Evolutionary conservation across 2,329 filamentous ascomycete genomes (phyloP).

Genomic region (Colletotrichum lindemuthianum): DNA sequence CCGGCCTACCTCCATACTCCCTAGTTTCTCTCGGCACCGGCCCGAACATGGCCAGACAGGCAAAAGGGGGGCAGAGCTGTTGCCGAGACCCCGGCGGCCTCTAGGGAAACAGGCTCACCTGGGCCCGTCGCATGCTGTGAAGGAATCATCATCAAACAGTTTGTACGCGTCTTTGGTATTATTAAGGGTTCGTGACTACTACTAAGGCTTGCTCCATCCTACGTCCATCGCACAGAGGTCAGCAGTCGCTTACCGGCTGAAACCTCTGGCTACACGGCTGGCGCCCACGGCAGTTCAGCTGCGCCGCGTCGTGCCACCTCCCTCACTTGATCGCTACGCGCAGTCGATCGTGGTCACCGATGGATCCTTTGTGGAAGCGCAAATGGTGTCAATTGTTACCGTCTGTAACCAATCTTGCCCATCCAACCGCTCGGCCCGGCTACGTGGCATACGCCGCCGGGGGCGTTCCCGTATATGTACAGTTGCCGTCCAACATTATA

Average conservation of each 20-base stretch:
- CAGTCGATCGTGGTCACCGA: conserved; percentile 12
- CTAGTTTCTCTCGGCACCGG: not conserved
- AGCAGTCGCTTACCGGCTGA: not conserved
- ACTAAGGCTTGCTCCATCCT: not conserved
- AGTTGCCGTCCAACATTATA: conserved; percentile 21
- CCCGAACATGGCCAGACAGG: conserved; percentile 1
- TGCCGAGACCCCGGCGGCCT: not conserved
- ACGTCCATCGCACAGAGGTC: not conserved
- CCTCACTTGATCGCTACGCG: conserved; percentile 2
- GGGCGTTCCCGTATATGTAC: conserved; percentile 24
- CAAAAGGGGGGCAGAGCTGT: not conserved
- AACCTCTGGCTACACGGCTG: conserved; percentile 16
- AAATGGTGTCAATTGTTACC: conserved; percentile 13
- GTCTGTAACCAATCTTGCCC: conserved; percentile 18
- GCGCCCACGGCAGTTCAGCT: conserved; percentile 12
- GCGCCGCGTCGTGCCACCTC: conserved; percentile 6
- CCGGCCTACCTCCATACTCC: not conserved
- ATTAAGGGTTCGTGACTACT: conserved; percentile 10
- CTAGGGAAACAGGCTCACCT: not conserved
- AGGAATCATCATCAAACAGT: conserved; percentile 3
- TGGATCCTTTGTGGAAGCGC: not conserved
- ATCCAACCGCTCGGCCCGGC: not conserved
- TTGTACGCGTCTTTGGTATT: conserved; percentile 11
- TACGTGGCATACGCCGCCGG: conserved; percentile 1
- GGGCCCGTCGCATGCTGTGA: not conserved